Percentiles rank a stretch among this genome's conserved stretches.
Evolutionary conservation across 805 yeast species (phyloP).

Genomic region (Teunomyces cretensis): DNA sequence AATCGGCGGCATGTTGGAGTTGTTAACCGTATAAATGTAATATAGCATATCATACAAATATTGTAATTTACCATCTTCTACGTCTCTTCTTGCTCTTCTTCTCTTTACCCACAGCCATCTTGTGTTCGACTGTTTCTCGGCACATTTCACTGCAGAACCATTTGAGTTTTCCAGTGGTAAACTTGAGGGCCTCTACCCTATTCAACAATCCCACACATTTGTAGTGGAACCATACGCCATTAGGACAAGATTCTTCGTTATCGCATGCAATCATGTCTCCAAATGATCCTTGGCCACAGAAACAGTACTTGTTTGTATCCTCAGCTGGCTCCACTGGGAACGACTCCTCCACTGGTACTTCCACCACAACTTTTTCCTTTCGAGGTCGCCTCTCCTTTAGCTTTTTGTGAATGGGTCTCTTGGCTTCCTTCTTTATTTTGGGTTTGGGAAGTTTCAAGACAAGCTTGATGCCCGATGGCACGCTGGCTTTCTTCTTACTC

Average conservation of each 20-base stretch:
- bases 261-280: constrained; percentile 34
- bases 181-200: constrained; percentile 37
- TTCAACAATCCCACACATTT: constrained; percentile 43
- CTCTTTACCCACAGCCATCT: neutral
- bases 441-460: constrained; percentile 9
- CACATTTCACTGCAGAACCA: constrained; percentile 44
- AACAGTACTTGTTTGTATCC: constrained; percentile 17
- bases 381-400: neutral
- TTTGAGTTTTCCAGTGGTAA: constrained; percentile 30
- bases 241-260: constrained; percentile 33
- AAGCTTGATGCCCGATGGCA: constrained; percentile 8
- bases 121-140: constrained; percentile 11
- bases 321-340: constrained; percentile 7
- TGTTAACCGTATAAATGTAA: constrained; percentile 54
- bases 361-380: constrained; percentile 1
- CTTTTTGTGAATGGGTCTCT: neutral
- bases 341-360: neutral
- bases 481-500: neutral
- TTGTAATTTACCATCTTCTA: constrained; percentile 6
- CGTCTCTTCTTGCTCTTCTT: constrained; percentile 8
- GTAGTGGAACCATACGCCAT: constrained; percentile 49
- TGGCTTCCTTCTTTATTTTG: neutral
- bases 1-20: constrained; percentile 90
- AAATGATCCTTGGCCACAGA: constrained; percentile 27
- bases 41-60: neutral